phyloP scores from a whole-genome alignment of 2,329 filamentous ascomycete genomes.

The Curvularia sp. region DNA sequence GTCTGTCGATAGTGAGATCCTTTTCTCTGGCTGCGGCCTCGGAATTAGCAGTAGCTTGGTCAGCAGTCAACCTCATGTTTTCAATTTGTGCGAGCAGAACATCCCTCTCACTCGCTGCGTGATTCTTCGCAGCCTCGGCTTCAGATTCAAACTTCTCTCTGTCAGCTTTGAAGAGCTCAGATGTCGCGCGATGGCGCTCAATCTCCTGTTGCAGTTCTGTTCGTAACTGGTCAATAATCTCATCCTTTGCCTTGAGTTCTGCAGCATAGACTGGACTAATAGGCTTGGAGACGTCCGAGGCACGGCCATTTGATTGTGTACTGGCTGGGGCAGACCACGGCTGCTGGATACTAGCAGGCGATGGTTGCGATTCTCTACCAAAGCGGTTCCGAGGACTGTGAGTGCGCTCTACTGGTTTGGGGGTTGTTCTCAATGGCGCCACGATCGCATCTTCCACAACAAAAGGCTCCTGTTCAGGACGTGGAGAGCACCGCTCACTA shows the following conservation, averaged over 20 bases:
- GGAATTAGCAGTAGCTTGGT: conserved; percentile 31
- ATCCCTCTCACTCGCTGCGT: conserved; percentile 27
- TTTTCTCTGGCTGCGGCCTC: conserved; percentile 39
- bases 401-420: conserved; percentile 23
- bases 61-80: conserved; percentile 25
- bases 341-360: background rate
- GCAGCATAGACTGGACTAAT: conserved; percentile 20
- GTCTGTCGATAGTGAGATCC: conserved; percentile 36
- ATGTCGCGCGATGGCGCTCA: conserved; percentile 12
- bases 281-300: background rate
- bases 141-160: conserved; percentile 29
- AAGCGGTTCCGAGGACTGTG: conserved; percentile 29
- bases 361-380: conserved; percentile 22
- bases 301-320: conserved; percentile 11
- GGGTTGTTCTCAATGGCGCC: conserved; percentile 27
- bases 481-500: conserved; percentile 23
- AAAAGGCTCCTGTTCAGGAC: conserved; percentile 28
- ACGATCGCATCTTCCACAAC: conserved; percentile 32
- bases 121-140: conserved; percentile 23
- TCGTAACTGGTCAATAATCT: conserved; percentile 35
- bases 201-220: conserved; percentile 31
- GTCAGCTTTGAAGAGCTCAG: conserved; percentile 19
- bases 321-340: background rate
- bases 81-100: conserved; percentile 32
- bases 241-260: conserved; percentile 42